Conservation (phyloP, 2,329 filamentous ascomycete genomes). For the Pseudogymnoascus sp. region DNA sequence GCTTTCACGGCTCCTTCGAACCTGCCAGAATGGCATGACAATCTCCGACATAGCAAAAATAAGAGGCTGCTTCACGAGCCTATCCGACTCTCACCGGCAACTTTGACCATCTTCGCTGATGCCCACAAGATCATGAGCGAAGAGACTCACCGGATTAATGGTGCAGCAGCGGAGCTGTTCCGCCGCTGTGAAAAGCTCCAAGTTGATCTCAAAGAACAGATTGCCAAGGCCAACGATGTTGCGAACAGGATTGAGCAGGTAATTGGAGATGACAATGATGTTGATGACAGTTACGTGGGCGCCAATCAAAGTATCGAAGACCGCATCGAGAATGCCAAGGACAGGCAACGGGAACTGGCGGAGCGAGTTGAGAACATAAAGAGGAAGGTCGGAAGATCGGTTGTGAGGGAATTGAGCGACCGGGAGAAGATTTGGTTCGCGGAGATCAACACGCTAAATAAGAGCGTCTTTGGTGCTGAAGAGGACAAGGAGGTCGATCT, state of each 20-base stretch:
- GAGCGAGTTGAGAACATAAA: constrained; percentile 52
- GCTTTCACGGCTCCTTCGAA: constrained; percentile 49
- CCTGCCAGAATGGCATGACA: constrained; percentile 47
- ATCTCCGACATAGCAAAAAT: constrained; percentile 50
- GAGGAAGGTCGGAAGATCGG: constrained; percentile 34
- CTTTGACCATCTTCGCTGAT: constrained; percentile 62
- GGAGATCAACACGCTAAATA: constrained; percentile 41
- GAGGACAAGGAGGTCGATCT: constrained; percentile 8
- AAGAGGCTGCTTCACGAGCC: constrained; percentile 57
- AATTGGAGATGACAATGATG: constrained; percentile 47
- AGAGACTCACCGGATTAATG: constrained; percentile 60
- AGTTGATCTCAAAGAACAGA: constrained; percentile 58
- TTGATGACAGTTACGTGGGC: constrained; percentile 39
- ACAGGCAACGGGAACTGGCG: constrained; percentile 47
- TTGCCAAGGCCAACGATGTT: constrained; percentile 56
- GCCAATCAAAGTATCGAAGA: constrained; percentile 50
- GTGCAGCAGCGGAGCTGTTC: constrained; percentile 66
- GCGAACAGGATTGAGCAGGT: constrained; percentile 59
- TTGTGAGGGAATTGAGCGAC: constrained; percentile 49
- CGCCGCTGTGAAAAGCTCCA: constrained; percentile 60
- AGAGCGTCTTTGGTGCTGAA: constrained; percentile 25
- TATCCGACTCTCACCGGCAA: constrained; percentile 60
- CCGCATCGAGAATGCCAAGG: constrained; percentile 45
- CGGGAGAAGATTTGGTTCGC: constrained; percentile 52
- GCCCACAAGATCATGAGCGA: constrained; percentile 62